Evolutionary conservation across 148 eudicot species (phyloP), one percentile per base, ranked within the genome.

Genomic region (Arbutus unedo): DNA sequence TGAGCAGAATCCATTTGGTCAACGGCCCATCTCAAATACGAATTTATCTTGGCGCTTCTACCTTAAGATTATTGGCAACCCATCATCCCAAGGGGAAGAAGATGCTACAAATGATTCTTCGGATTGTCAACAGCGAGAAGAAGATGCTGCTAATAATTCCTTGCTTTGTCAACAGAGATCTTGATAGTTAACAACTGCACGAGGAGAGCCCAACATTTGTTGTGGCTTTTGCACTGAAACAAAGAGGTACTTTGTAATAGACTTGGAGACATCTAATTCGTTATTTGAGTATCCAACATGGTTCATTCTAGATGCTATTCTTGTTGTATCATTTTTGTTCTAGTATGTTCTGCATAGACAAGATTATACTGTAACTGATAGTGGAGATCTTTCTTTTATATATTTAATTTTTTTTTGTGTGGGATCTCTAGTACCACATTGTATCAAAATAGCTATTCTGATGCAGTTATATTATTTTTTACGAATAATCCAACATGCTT

Each of bases 1-100:
- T 8, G 81, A 88, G 81, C 86, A 85, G 79, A 92, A 92, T 86
- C 94, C 93, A 10, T 90, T 92, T 84, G 96, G 98, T 80, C 93
- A 94, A 85, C 85, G 74, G 47, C 85, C 96, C n/a, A 92, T 94
- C 84, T 88, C 91, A 8, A 68, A 87, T 15, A 56, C 76, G 25
- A 82, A 86, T 83, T 25, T 54, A 43, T 87, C 88, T 16, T 92
- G 96, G 96, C 13, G 70, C 47, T 94, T 85, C 74, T 94, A 94
- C 70, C 84, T 84, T 45, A 89, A 89, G 85, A 86, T 94, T 53
- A 84, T 84, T 16, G 84, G 78, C 18, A 54, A 64, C 21, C 38
- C 18, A 6, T 51, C 74, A 75, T 79, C 66, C 10, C 78, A 54
- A 79, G 49, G 55, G 76, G 62, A 79, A 43, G 76, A 44, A 11